Conservation (phyloP, 306 rosid genomes). For the Quercus cerris region DNA sequence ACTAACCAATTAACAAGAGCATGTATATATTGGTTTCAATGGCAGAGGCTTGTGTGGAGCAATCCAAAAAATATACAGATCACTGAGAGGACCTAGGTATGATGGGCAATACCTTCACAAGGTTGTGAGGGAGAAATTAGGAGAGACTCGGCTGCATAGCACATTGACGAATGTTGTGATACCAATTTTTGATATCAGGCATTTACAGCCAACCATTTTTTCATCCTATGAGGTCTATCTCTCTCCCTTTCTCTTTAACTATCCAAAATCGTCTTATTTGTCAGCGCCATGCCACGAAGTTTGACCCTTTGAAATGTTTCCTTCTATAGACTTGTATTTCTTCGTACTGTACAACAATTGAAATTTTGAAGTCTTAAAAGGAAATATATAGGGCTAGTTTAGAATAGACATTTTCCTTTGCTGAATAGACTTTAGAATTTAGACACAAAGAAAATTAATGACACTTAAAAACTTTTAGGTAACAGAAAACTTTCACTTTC, state of each 20-base stretch:
- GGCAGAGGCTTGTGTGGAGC: background rate
- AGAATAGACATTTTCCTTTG: too few relatives aligned
- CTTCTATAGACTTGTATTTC: too few relatives aligned
- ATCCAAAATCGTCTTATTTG: too few relatives aligned
- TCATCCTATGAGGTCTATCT: conserved; percentile 43
- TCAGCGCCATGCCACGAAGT: too few relatives aligned
- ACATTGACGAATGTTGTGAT: conserved; percentile 52
- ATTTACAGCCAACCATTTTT: conserved; percentile 54
- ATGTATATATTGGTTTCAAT: background rate
- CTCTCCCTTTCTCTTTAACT: background rate
- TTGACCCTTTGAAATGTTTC: too few relatives aligned
- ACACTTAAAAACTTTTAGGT: too few relatives aligned
- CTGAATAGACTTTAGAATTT: too few relatives aligned
- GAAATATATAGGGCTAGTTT: too few relatives aligned
- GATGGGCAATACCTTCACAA: conserved; percentile 45
- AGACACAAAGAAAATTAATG: too few relatives aligned
- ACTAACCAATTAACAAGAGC: background rate
- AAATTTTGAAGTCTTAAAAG: too few relatives aligned
- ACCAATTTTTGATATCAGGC: conserved; percentile 62
- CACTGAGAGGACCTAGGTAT: conserved; percentile 46
- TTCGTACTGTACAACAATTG: too few relatives aligned
- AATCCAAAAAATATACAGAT: background rate
- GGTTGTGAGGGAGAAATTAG: conserved; percentile 29
- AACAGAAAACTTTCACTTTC: too few relatives aligned
- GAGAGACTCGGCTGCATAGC: conserved; percentile 24